Conservation (phyloP, 2,329 filamentous ascomycete species). For the Ophiostoma perfectum region DNA sequence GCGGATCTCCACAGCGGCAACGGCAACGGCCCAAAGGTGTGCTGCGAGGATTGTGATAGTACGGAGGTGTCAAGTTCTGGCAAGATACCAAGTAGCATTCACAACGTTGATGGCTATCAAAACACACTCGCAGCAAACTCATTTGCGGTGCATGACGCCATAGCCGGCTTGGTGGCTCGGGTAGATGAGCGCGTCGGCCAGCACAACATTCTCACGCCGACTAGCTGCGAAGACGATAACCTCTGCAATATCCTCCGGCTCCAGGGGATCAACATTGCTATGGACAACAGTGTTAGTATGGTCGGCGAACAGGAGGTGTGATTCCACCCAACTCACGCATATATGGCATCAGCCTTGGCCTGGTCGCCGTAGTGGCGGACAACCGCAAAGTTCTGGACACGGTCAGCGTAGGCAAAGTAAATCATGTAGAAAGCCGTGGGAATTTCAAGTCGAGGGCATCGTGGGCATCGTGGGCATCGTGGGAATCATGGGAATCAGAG, state of each 20-base stretch:
- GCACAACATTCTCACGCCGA: conserved; percentile 80
- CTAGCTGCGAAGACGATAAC: conserved; percentile 80
- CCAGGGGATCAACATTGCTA: conserved; percentile 73
- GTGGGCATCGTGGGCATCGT: too few relatives aligned
- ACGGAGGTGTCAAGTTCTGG: too few relatives aligned
- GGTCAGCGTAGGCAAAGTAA: neutral
- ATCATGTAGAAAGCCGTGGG: too few relatives aligned
- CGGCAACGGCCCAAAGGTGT: neutral
- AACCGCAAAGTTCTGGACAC: conserved; percentile 63
- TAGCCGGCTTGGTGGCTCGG: conserved; percentile 70
- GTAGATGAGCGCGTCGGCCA: conserved; percentile 82
- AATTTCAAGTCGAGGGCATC: too few relatives aligned
- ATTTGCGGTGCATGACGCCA: neutral
- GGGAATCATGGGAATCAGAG: too few relatives aligned
- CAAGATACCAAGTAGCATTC: too few relatives aligned
- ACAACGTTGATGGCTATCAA: too few relatives aligned
- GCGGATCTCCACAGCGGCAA: neutral
- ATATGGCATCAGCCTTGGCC: conserved; percentile 82
- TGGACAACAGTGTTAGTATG: conserved; percentile 6
- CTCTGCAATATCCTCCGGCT: conserved; percentile 86
- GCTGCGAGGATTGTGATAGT: neutral
- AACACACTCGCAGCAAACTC: neutral
- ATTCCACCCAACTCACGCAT: conserved; percentile 53
- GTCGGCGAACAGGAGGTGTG: neutral
- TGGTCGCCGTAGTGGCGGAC: conserved; percentile 87